Base-by-base conservation (phyloP, 2,329 filamentous ascomycete species). In the Falciphora oryzae region DNA sequence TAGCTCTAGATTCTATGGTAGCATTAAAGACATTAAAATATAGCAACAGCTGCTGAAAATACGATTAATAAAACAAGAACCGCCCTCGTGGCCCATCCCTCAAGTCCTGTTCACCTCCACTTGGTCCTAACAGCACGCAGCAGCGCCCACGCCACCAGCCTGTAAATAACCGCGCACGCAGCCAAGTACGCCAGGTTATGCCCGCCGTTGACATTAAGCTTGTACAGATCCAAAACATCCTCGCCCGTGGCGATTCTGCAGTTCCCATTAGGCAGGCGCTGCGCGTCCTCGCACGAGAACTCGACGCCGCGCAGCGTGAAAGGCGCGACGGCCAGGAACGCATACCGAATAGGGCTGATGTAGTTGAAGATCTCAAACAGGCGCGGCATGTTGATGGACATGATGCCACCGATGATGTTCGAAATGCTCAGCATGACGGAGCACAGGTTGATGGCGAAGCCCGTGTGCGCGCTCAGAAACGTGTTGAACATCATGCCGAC, bases 401-500 rank as follows among this genome's bases (percentile, higher is more conserved):
- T 83, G 44, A 92, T 80, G 0, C 90, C 90, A 44, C 84, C 84
- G 82, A 93, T 90, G 71, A 87, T 83, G 69, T 89, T 88, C 0
- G 89, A 87, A 10, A 93, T 83, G 0, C 86, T 87, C 4, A 93
- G 79, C 25, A 93, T 79, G 57, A 91, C 82, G 0, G 84, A 87
- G 68, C 89, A 91, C 65, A 91, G 76, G 69, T 91, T 92, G 65
- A 93, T 85, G 0, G 89, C 89, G 73, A 93, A 93, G 2, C 90
- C 90, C 0, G 89, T 90, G 71, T 93, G 89, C 10, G 73, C 75
- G 44, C 78, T 77, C 73, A 92, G 90, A 11, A 93, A 76, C 0
- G 89, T 92, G 76, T 92, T 92, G 79, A 93, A 93, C 77, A 92
- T 86, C 71, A 93, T 92, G 0, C 90, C 90, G 1, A 93, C 71